Evolutionary conservation across 345 rosid species (phyloP).

Genomic region (Limnanthes douglasii): DNA sequence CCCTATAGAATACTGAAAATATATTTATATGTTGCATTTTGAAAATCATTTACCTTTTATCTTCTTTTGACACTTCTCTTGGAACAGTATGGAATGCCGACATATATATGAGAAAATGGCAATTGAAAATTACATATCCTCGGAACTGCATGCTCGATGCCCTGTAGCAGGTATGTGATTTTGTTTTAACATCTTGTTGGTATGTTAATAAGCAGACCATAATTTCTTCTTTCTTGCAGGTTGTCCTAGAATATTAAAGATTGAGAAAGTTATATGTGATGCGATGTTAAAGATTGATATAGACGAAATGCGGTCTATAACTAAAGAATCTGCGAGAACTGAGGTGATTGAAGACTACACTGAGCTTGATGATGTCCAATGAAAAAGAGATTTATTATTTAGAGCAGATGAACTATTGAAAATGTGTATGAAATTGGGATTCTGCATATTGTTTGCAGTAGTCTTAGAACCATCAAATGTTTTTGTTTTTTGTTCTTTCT

Average conservation of each 20-base stretch:
- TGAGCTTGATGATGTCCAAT: constrained; percentile 16
- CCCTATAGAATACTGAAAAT: too few relatives aligned
- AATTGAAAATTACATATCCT: constrained; percentile 32
- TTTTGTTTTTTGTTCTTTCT: too few relatives aligned
- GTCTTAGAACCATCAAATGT: too few relatives aligned
- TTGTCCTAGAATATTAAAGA: constrained; percentile 46
- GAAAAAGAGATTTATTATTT: constrained; percentile 5
- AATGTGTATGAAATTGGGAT: neutral
- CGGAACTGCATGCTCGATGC: constrained; percentile 24
- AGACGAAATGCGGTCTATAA: constrained; percentile 44
- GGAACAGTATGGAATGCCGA: constrained; percentile 64
- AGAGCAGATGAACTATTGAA: neutral
- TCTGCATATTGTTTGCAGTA: neutral
- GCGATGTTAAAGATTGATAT: constrained; percentile 46
- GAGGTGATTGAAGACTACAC: constrained; percentile 73
- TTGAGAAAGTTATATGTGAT: constrained; percentile 37
- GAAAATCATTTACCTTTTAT: too few relatives aligned
- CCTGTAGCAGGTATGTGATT: constrained; percentile 51
- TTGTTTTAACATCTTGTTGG: neutral
- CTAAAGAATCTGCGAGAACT: constrained; percentile 21
- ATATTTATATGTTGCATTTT: too few relatives aligned
- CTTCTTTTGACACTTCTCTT: constrained; percentile 9
- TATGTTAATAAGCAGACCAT: too few relatives aligned
- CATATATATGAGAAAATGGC: constrained; percentile 62
- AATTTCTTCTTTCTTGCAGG: constrained; percentile 20